Evolutionary conservation across 768 basidiomycete genomes (phyloP).

Genomic region (Lentinula lateritia): DNA sequence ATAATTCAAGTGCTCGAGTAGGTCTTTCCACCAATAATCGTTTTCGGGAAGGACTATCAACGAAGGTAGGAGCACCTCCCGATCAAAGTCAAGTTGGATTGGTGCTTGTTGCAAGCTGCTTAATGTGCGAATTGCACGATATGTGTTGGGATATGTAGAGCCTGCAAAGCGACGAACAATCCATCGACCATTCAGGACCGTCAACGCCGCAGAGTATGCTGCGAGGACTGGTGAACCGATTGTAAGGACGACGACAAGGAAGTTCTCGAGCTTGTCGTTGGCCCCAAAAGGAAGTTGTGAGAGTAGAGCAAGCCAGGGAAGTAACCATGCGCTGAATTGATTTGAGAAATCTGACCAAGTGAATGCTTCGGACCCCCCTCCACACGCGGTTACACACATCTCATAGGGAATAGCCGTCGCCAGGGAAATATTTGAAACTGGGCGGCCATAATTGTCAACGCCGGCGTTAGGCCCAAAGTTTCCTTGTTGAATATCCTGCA

Average conservation of each 20-base stretch:
- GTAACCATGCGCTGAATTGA: constrained; percentile 37
- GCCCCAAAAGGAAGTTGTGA: constrained; percentile 47
- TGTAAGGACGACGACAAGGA: constrained; percentile 35
- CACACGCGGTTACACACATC: background rate
- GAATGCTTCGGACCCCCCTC: background rate
- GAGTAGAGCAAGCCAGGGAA: constrained; percentile 44
- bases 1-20: constrained; percentile 26
- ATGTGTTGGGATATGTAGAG: constrained; percentile 23
- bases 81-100: constrained; percentile 21
- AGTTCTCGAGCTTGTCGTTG: constrained; percentile 31
- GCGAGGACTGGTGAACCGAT: constrained; percentile 41
- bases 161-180: constrained; percentile 25
- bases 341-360: constrained; percentile 29
- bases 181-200: constrained; percentile 40
- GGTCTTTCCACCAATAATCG: constrained; percentile 34
- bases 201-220: constrained; percentile 37
- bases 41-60: constrained; percentile 37
- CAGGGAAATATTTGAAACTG: background rate
- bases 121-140: constrained; percentile 26
- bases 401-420: constrained; percentile 2
- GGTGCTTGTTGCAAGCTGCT: constrained; percentile 38
- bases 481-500: background rate
- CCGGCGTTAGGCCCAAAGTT: background rate
- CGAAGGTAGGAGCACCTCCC: constrained; percentile 27
- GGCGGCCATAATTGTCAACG: background rate